A percentile compares a stretch with the other conserved stretches of the same genome.
Evolutionary conservation across 148 eudicot genomes (phyloP).

Genomic region (Mesembryanthemum crystallinum): DNA sequence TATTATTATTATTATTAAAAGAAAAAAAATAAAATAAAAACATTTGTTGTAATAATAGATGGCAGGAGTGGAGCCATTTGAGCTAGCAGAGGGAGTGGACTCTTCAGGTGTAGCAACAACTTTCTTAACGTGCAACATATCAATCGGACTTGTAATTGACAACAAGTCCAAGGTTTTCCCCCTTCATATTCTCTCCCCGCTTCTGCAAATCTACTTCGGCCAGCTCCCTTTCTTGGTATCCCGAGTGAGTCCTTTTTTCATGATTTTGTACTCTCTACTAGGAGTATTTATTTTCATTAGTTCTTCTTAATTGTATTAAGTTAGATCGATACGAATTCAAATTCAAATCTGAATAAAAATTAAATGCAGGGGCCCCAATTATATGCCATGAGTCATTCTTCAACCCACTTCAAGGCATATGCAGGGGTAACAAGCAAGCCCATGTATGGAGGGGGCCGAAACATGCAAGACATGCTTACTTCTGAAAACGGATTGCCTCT

Average conservation of each 20-base stretch:
- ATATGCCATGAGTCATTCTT: slow-evolving; percentile 36
- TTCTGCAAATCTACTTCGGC: slow-evolving; percentile 11
- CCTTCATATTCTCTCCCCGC: slow-evolving; percentile 12
- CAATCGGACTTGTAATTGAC: slow-evolving; percentile 22
- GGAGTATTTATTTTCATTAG: too few relatives aligned
- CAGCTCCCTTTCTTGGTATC: slow-evolving; percentile 46
- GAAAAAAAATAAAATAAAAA: too few relatives aligned
- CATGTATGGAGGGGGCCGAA: slow-evolving; percentile 73
- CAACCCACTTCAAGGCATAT: slow-evolving; percentile 28
- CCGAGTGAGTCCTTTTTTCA: slow-evolving; percentile 11
- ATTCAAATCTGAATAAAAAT: too few relatives aligned
- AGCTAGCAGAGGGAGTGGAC: slow-evolving; percentile 31
- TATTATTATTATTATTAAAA: too few relatives aligned
- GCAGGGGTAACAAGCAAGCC: slow-evolving; percentile 53
- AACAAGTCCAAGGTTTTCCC: slow-evolving; percentile 26
- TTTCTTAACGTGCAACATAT: slow-evolving; percentile 22
- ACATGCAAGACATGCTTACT: slow-evolving; percentile 66
- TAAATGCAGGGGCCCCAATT: slow-evolving; percentile 32
- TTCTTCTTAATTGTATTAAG: neutral
- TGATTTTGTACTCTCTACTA: too few relatives aligned
- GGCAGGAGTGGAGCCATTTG: slow-evolving; percentile 16
- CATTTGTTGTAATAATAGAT: too few relatives aligned
- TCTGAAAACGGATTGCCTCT: slow-evolving; percentile 47
- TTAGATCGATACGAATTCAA: too few relatives aligned
- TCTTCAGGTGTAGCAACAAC: slow-evolving; percentile 22